Conservation (phyloP, 2,329 filamentous ascomycete species). For the Nakataea oryzae region DNA sequence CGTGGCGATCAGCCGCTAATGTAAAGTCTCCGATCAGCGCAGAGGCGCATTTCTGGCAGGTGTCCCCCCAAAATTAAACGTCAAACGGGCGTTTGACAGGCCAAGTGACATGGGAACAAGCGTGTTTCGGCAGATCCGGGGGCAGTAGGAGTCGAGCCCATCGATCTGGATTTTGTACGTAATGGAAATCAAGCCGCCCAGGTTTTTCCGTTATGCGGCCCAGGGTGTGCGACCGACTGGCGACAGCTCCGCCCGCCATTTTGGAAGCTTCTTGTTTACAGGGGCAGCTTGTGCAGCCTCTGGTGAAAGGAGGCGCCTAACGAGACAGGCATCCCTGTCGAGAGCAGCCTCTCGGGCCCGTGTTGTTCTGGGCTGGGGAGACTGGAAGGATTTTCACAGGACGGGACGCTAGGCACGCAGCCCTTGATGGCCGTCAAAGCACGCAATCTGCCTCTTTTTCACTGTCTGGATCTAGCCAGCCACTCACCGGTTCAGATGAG, state of each 20-base stretch:
- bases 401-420: background rate
- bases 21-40: background rate
- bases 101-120: background rate
- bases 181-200: background rate
- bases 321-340: background rate
- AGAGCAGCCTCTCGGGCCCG: too few species aligned
- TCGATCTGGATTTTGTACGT: background rate
- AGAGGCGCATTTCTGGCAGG: too few species aligned
- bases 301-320: background rate
- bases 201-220: too few species aligned
- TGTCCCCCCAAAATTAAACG: background rate
- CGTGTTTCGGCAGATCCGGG: background rate
- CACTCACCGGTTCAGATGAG: too few species aligned
- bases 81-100: background rate
- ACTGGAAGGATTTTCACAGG: too few species aligned
- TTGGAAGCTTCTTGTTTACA: background rate
- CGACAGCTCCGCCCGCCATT: too few species aligned
- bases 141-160: background rate
- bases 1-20: background rate
- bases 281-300: too few species aligned
- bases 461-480: too few species aligned
- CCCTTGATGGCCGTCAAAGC: too few species aligned
- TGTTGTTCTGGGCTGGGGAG: too few species aligned
- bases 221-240: too few species aligned
- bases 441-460: too few species aligned